These are phyloP conservation scores for Dipsacomyces acuminosporus DNA, from an alignment of 371 early-diverging fungal genomes.

Conservation along the genomic window DNA sequence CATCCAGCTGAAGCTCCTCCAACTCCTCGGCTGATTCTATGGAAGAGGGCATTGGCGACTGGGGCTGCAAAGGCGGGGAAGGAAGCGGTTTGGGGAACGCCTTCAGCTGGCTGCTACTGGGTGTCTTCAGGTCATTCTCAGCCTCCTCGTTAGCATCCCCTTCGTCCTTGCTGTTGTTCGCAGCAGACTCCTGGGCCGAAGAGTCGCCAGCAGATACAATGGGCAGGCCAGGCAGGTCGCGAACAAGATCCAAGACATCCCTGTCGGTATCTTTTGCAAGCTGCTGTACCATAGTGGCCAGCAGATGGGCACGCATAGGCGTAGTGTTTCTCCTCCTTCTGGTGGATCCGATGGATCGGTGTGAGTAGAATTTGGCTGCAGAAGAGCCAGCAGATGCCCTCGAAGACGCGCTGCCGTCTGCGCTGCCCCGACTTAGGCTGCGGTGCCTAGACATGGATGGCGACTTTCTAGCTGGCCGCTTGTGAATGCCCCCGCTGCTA, in stretches of 20 bases:
- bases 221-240: constrained; percentile 28
- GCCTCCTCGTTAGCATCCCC: no score
- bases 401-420: neutral
- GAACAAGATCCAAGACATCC: constrained; percentile 39
- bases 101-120: no score
- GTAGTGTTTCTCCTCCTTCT: constrained; percentile 34
- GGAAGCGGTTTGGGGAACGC: neutral
- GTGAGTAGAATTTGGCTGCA: constrained; percentile 12
- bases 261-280: constrained; percentile 33
- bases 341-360: constrained; percentile 27
- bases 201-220: neutral
- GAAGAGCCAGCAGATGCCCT: neutral
- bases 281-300: constrained; percentile 45
- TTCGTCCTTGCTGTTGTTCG: no score
- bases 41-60: no score
- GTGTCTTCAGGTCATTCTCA: no score
- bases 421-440: constrained; percentile 1
- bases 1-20: no score
- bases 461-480: neutral
- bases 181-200: neutral
- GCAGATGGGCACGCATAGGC: constrained; percentile 44
- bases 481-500: neutral
- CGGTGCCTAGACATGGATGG: neutral
- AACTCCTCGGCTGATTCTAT: neutral
- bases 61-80: neutral